Evolutionary conservation across 1,284 basidiomycete species (phyloP).

Genomic region (Leucoagaricus sp.): DNA sequence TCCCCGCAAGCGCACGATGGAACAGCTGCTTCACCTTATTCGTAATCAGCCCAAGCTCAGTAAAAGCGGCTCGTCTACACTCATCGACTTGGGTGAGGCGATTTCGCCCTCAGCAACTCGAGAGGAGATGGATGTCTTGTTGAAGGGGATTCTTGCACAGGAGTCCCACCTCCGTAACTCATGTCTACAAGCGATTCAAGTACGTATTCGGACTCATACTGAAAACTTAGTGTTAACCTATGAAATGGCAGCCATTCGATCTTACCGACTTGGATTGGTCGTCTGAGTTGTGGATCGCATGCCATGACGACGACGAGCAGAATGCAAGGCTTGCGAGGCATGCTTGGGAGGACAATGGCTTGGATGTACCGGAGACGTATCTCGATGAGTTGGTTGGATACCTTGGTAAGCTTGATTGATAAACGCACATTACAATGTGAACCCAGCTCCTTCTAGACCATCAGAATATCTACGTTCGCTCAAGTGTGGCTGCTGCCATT

Average conservation of each 20-base stretch:
- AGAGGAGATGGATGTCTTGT: conserved; percentile 68
- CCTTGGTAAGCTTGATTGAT: conserved; percentile 56
- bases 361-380: conserved; percentile 85
- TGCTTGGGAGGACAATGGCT: conserved; percentile 95
- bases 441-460: conserved; percentile 55
- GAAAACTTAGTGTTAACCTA: conserved; percentile 5
- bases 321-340: conserved; percentile 83
- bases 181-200: conserved; percentile 90
- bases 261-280: conserved; percentile 95
- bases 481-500: conserved; percentile 73
- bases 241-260: conserved; percentile 76
- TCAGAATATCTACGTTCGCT: conserved; percentile 80
- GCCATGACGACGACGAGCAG: conserved; percentile 92
- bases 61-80: conserved; percentile 84
- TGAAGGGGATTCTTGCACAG: conserved; percentile 80
- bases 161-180: conserved; percentile 91
- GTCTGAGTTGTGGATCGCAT: conserved; percentile 86
- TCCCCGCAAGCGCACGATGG: conserved; percentile 73
- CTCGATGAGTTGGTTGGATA: conserved; percentile 64
- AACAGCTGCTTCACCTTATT: conserved; percentile 77
- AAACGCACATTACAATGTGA: background rate
- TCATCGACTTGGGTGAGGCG: conserved; percentile 85
- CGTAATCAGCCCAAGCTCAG: conserved; percentile 79
- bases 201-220: conserved; percentile 31
- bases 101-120: conserved; percentile 68